phyloP scores from a whole-genome alignment of 148 eudicot species.

The Cornus controversa region DNA sequence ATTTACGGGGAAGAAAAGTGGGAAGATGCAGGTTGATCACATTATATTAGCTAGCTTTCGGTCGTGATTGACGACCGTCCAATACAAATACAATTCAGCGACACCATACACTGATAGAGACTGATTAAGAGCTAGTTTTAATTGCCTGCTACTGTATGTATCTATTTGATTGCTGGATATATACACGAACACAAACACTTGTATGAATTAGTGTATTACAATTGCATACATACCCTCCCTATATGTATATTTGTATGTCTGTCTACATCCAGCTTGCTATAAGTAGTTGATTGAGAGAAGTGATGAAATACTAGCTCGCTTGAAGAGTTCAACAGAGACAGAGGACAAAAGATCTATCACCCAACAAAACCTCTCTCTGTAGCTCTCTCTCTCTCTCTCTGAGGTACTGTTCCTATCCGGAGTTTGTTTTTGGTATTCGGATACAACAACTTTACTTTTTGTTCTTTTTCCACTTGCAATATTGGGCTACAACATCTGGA shows the following conservation, averaged over 20 bases:
- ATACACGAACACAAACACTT: background rate
- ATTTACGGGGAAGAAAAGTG: background rate
- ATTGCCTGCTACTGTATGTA: background rate
- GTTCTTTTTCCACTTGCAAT: background rate
- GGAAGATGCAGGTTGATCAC: background rate
- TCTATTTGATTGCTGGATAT: background rate
- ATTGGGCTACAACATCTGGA: background rate
- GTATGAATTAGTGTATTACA: background rate
- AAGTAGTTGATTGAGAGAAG: background rate
- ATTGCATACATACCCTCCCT: no score
- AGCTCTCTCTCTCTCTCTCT: background rate
- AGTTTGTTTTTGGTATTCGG: background rate
- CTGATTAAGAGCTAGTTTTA: constrained; percentile 8
- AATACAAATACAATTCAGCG: no score
- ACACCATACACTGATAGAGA: background rate
- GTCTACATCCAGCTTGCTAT: background rate
- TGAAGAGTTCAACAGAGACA: background rate
- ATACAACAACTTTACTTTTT: background rate
- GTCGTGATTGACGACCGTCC: background rate
- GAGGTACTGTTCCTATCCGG: background rate
- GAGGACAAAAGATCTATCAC: no score
- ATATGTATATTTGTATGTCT: no score
- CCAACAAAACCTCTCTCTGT: background rate
- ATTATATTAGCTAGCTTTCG: background rate
- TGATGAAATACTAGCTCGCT: no score